Conservation (phyloP, 2,329 filamentous ascomycete species). For the Penicillium paneum region DNA sequence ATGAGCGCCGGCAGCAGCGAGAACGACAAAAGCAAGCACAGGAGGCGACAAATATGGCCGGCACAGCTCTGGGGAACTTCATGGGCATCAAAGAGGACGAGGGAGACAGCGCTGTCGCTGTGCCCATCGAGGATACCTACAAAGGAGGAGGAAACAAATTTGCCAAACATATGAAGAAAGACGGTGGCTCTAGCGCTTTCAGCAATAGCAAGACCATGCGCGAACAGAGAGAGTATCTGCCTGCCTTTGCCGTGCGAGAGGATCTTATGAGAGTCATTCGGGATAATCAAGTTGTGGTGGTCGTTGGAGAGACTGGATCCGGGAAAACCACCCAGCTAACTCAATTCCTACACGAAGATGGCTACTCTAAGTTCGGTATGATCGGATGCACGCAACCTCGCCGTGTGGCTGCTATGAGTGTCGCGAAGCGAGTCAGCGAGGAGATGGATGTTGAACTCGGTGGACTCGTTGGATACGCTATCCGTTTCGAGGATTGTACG, state of each 20-base stretch:
- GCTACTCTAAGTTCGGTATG: constrained; percentile 81
- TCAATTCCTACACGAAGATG: constrained; percentile 93
- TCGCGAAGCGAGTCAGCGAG: constrained; percentile 95
- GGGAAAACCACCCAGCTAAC: constrained; percentile 97
- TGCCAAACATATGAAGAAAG: constrained; percentile 83
- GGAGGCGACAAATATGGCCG: constrained; percentile 87
- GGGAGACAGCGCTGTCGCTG: constrained; percentile 76
- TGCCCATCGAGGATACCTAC: constrained; percentile 68
- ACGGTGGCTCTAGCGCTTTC: constrained; percentile 78
- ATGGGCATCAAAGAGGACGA: constrained; percentile 94
- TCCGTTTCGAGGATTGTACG: constrained; percentile 97
- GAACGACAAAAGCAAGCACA: constrained; percentile 93
- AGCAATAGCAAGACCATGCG: constrained; percentile 85
- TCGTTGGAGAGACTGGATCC: constrained; percentile 94
- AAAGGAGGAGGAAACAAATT: constrained; percentile 70
- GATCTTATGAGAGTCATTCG: constrained; percentile 87
- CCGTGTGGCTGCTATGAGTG: constrained; percentile 97
- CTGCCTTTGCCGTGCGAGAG: constrained; percentile 93
- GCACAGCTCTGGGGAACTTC: constrained; percentile 87
- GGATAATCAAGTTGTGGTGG: constrained; percentile 95
- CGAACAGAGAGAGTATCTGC: constrained; percentile 89
- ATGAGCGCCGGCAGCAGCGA: constrained; percentile 84
- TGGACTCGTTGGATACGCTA: constrained; percentile 87
- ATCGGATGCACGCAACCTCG: constrained; percentile 96
- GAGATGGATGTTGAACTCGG: constrained; percentile 96